Evolutionary conservation across 345 rosid genomes (phyloP).

Genomic region (Eucalyptus tenuipes): DNA sequence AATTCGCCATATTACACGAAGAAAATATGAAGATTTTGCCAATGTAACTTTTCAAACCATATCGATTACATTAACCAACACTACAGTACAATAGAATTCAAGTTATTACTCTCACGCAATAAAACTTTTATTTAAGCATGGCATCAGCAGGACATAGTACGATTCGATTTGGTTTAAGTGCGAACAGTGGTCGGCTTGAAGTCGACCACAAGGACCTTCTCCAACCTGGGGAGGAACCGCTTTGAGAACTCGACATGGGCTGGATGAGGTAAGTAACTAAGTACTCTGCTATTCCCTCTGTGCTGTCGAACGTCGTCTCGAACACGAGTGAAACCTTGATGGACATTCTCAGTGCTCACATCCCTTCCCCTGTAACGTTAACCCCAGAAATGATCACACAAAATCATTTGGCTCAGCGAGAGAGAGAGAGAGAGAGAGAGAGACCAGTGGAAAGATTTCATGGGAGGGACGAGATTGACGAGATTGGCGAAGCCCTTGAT

Average conservation of each 20-base stretch:
- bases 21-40: no score
- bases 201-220: background rate
- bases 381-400: background rate
- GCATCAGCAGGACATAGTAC: background rate
- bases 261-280: background rate
- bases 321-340: background rate
- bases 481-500: conserved; percentile 62
- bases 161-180: background rate
- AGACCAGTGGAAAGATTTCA: conserved; percentile 77
- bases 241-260: background rate
- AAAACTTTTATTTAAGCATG: background rate
- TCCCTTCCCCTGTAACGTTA: background rate
- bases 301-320: background rate
- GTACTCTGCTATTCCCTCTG: background rate
- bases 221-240: background rate
- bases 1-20: no score
- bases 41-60: background rate
- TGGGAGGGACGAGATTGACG: conserved; percentile 52
- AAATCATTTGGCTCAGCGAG: background rate
- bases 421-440: background rate
- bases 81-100: background rate
- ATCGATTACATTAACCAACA: background rate
- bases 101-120: background rate
- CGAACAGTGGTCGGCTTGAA: background rate
- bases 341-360: background rate